Evolutionary conservation across 2,329 filamentous ascomycete species (phyloP).

Genomic region (Arachnomyces sp.): DNA sequence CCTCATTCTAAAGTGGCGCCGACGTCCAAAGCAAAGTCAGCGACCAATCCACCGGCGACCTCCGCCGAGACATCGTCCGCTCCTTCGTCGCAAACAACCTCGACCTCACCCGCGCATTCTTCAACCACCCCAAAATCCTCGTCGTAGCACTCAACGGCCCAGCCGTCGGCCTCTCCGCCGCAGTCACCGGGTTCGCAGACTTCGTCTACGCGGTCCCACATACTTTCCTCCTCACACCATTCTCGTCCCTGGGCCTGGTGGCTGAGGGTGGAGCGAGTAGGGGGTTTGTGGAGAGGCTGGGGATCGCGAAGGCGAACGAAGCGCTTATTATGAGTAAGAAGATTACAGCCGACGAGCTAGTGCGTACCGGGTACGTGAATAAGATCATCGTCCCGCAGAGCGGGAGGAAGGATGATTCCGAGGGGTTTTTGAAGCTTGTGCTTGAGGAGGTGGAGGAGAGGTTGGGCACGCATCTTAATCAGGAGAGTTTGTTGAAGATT

Average conservation of each 20-base stretch:
- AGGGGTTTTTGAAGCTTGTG: slow-evolving; percentile 62
- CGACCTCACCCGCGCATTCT: slow-evolving; percentile 81
- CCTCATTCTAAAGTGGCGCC: slow-evolving; percentile 53
- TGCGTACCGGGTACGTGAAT: slow-evolving; percentile 75
- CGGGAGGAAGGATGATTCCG: slow-evolving; percentile 52
- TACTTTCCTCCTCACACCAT: slow-evolving; percentile 82
- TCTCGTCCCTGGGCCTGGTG: slow-evolving; percentile 81
- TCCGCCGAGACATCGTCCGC: slow-evolving; percentile 54
- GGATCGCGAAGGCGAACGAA: slow-evolving; percentile 77
- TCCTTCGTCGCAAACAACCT: slow-evolving; percentile 78
- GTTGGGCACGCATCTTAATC: slow-evolving; percentile 69
- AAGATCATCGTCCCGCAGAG: slow-evolving; percentile 58
- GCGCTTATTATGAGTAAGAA: slow-evolving; percentile 83
- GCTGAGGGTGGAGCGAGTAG: slow-evolving; percentile 75
- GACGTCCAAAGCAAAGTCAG: slow-evolving; percentile 57
- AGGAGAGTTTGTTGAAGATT: slow-evolving; percentile 70
- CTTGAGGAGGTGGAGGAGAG: slow-evolving; percentile 71
- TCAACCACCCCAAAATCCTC: slow-evolving; percentile 88
- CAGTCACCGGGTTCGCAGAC: slow-evolving; percentile 73
- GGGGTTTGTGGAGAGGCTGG: slow-evolving; percentile 71
- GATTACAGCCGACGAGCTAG: slow-evolving; percentile 63
- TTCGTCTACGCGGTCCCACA: slow-evolving; percentile 82
- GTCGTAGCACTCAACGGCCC: slow-evolving; percentile 88
- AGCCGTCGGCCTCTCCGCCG: slow-evolving; percentile 78
- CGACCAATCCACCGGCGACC: slow-evolving; percentile 34